phyloP scores from a whole-genome alignment of 2,329 filamentous ascomycete species.

The Aspergillus ruber region DNA sequence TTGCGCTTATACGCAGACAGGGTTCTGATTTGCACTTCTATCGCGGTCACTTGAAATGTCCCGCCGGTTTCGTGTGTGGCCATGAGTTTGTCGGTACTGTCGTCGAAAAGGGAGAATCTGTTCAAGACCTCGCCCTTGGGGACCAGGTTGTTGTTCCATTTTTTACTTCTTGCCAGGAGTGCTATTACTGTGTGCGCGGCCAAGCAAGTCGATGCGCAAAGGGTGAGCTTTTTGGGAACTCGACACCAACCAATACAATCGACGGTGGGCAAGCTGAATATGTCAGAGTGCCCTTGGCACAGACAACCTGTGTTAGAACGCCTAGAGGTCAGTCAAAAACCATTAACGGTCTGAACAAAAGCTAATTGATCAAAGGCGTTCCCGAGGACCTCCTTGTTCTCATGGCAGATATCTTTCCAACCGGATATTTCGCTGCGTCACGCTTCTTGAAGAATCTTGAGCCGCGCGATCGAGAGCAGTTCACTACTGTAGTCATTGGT shows the following conservation, averaged over 20 bases:
- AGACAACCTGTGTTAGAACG: slow-evolving; percentile 65
- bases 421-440: slow-evolving; percentile 64
- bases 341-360: background rate
- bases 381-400: slow-evolving; percentile 65
- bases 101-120: slow-evolving; percentile 56
- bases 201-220: slow-evolving; percentile 67
- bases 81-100: slow-evolving; percentile 80
- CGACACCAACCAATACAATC: slow-evolving; percentile 38
- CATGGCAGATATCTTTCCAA: slow-evolving; percentile 85
- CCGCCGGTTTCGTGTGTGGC: slow-evolving; percentile 51
- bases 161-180: slow-evolving; percentile 68
- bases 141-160: slow-evolving; percentile 66
- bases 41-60: slow-evolving; percentile 53
- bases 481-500: slow-evolving; percentile 64
- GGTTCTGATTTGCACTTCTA: slow-evolving; percentile 66
- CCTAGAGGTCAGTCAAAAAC: slow-evolving; percentile 40
- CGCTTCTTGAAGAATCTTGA: slow-evolving; percentile 55
- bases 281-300: slow-evolving; percentile 68
- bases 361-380: slow-evolving; percentile 33
- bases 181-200: slow-evolving; percentile 67
- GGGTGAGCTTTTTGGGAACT: slow-evolving; percentile 60
- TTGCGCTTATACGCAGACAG: background rate
- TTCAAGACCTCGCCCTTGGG: slow-evolving; percentile 61
- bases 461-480: slow-evolving; percentile 32
- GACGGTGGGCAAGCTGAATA: slow-evolving; percentile 76